Conservation (phyloP, 2,329 filamentous ascomycete species). For the Neoarthrinium moseri region DNA sequence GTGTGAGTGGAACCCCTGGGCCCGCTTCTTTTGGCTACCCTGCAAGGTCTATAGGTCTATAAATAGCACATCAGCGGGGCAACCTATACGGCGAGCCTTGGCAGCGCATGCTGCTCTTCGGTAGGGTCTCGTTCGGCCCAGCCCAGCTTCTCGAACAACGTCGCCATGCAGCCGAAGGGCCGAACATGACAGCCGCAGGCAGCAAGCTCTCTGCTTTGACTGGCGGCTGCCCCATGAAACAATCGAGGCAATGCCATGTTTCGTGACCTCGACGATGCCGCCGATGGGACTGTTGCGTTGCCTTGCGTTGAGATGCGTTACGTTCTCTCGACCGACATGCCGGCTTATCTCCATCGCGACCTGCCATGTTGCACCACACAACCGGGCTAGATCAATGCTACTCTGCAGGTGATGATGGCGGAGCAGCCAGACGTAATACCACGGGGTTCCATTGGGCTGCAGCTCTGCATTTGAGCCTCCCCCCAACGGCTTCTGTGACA, state of each 20-base stretch:
- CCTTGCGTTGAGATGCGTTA: neutral
- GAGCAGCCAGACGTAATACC: constrained; percentile 1
- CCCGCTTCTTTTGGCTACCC: too few species aligned
- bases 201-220: too few species aligned
- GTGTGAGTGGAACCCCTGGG: constrained; percentile 6
- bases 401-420: constrained; percentile 1
- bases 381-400: neutral
- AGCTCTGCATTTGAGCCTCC: neutral
- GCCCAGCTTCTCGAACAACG: neutral
- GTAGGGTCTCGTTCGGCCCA: neutral
- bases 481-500: neutral
- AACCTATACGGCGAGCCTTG: too few species aligned
- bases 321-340: neutral
- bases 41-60: too few species aligned
- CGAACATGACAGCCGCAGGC: neutral
- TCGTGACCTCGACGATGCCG: neutral
- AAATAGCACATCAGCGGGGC: constrained; percentile 3
- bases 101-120: neutral
- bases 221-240: neutral
- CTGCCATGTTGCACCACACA: too few species aligned
- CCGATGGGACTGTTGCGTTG: neutral
- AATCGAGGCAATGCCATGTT: neutral
- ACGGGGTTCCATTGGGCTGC: neutral
- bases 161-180: neutral
- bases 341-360: neutral